Evolutionary conservation across 1,139 yeast species (phyloP).

Genomic region (Protomyces inundatus): DNA sequence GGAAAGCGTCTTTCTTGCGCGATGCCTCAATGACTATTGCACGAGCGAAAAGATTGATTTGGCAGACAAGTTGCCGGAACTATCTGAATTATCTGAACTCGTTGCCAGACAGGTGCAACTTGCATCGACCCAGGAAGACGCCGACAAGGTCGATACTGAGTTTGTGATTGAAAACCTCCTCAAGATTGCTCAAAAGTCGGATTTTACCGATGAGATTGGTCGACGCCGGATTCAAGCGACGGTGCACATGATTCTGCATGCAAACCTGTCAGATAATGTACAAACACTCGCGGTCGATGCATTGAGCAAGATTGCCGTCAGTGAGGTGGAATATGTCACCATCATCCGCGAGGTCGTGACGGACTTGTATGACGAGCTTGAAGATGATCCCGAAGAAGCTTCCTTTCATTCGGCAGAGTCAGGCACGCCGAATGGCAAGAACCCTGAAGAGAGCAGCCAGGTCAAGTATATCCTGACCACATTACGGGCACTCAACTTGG

Average conservation of each 20-base stretch:
- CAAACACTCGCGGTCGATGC: conserved; percentile 59
- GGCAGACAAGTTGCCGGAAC: conserved; percentile 74
- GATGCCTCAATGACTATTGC: conserved; percentile 65
- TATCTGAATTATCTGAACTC: conserved; percentile 61
- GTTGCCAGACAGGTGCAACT: conserved; percentile 50
- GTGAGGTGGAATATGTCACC: conserved; percentile 75
- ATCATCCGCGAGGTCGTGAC: conserved; percentile 82
- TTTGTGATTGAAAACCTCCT: conserved; percentile 73
- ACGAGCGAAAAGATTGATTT: conserved; percentile 48
- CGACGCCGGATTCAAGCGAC: conserved; percentile 74
- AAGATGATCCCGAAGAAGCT: conserved; percentile 43
- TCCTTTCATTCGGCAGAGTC: conserved; percentile 57
- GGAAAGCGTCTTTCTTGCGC: conserved; percentile 67
- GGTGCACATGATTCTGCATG: conserved; percentile 47
- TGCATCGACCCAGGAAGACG: conserved; percentile 38
- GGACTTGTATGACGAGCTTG: conserved; percentile 62
- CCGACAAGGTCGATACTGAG: conserved; percentile 56
- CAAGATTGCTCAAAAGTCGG: conserved; percentile 63
- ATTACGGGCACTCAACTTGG: conserved; percentile 61
- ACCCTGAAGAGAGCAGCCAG: conserved; percentile 42
- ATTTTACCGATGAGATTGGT: conserved; percentile 87
- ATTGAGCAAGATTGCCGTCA: conserved; percentile 63
- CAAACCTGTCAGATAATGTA: conserved; percentile 46
- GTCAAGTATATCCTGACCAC: conserved; percentile 40
- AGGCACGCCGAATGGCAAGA: conserved; percentile 37